Conservation (phyloP, 176 grass and related monocot species). For the Themeda triandra region DNA sequence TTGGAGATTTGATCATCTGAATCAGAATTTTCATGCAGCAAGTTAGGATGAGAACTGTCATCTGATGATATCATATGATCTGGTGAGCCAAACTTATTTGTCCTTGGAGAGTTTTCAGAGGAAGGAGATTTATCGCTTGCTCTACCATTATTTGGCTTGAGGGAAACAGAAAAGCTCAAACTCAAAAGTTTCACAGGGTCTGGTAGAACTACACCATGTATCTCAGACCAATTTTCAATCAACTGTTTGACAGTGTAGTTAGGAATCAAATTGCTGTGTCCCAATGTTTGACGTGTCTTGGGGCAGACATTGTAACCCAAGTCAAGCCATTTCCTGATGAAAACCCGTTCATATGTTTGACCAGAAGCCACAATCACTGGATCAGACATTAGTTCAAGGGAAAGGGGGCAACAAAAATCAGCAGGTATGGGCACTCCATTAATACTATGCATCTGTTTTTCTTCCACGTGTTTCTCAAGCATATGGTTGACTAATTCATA, state of each 20-base stretch:
- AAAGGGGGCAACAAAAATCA: constrained; percentile 85
- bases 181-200: constrained; percentile 54
- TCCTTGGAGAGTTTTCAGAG: constrained; percentile 10
- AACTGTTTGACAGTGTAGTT: constrained; percentile 92
- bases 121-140: constrained; percentile 19
- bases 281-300: constrained; percentile 67
- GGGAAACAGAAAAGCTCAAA: constrained; percentile 42
- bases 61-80: constrained; percentile 11
- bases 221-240: constrained; percentile 83
- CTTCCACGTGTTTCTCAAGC: constrained; percentile 40
- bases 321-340: constrained; percentile 78
- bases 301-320: constrained; percentile 75
- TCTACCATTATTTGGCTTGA: background rate
- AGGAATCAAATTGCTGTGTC: constrained; percentile 73
- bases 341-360: constrained; percentile 73
- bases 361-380: constrained; percentile 82
- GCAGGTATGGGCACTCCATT: constrained; percentile 58
- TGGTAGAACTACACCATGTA: constrained; percentile 68
- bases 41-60: background rate
- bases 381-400: constrained; percentile 81
- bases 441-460: constrained; percentile 54
- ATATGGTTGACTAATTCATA: constrained; percentile 43
- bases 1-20: constrained; percentile 16
- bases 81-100: constrained; percentile 12
- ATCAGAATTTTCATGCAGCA: constrained; percentile 11